Evolutionary conservation across 148 eudicot species (phyloP).

Genomic region (Rhododendron mucronatum): DNA sequence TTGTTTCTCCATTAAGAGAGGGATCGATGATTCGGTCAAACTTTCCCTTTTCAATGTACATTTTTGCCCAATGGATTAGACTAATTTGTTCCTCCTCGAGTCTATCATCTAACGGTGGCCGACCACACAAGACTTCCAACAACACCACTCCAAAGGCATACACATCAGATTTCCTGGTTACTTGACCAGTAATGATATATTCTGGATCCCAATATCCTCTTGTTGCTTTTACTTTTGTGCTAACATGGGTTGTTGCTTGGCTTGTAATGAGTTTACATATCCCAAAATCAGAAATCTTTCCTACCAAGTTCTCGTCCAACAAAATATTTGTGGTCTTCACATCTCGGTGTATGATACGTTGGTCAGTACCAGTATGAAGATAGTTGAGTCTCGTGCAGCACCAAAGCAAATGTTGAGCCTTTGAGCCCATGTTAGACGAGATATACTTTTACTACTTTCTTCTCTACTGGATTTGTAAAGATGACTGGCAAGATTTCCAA

Average conservation of each 20-base stretch:
- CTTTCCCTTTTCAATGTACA: background rate
- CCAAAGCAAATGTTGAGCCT: too few species aligned
- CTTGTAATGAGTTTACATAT: background rate
- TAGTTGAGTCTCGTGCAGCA: too few species aligned
- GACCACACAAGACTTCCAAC: background rate
- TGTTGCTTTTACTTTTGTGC: background rate
- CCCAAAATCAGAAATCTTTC: background rate
- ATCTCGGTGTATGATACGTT: too few species aligned
- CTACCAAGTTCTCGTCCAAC: background rate
- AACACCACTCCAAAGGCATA: background rate
- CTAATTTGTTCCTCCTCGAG: background rate
- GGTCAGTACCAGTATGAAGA: too few species aligned
- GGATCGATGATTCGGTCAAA: background rate
- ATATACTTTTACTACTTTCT: too few species aligned
- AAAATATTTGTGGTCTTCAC: background rate
- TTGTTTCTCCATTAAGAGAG: background rate
- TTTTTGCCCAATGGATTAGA: background rate
- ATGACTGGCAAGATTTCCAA: too few species aligned
- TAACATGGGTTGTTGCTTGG: background rate
- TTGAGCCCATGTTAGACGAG: too few species aligned
- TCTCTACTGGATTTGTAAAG: too few species aligned
- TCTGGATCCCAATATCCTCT: background rate
- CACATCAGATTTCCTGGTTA: background rate
- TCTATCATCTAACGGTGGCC: background rate
- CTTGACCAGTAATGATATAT: rapidly evolving